phyloP scores from a whole-genome alignment of 495 filamentous ascomycete species.

The Penicillium goetzii region DNA sequence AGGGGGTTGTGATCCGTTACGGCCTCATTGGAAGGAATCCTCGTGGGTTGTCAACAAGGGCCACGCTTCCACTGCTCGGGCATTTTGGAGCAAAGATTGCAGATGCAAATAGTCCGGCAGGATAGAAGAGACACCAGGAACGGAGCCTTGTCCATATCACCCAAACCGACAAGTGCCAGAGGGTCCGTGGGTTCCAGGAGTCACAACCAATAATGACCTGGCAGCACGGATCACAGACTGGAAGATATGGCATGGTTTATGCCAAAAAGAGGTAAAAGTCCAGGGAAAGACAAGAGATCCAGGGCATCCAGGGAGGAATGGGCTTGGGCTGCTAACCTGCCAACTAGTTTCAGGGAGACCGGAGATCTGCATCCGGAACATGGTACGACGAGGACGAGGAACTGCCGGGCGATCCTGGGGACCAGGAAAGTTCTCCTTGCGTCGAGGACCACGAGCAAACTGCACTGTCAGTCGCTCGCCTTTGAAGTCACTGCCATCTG shows the following conservation, averaged over 20 bases:
- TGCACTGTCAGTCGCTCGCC: conserved; percentile 95
- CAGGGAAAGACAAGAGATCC: conserved; percentile 14
- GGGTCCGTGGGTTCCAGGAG: conserved; percentile 17
- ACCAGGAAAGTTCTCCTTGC: conserved; percentile 73
- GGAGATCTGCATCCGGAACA: conserved; percentile 94
- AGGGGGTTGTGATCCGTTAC: conserved; percentile 15
- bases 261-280: conserved; percentile 10
- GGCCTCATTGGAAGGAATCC: conserved; percentile 10
- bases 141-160: conserved; percentile 13
- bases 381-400: conserved; percentile 91
- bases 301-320: conserved; percentile 53
- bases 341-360: conserved; percentile 99
- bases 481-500: conserved; percentile 98
- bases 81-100: conserved; percentile 3
- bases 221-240: conserved; percentile 20
- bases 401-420: conserved; percentile 68
- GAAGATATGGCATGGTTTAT: conserved; percentile 17
- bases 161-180: conserved; percentile 11
- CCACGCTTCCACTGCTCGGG: conserved; percentile 8
- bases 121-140: conserved; percentile 1
- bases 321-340: conserved; percentile 90
- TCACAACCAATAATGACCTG: conserved; percentile 15
- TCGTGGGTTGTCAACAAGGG: conserved; percentile 1
- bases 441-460: conserved; percentile 93
- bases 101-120: not conserved